A percentile compares a stretch with the other conserved stretches of the same genome.
Conservation (phyloP, 1,284 basidiomycete genomes). For the Ceraceosorus bombacis region DNA sequence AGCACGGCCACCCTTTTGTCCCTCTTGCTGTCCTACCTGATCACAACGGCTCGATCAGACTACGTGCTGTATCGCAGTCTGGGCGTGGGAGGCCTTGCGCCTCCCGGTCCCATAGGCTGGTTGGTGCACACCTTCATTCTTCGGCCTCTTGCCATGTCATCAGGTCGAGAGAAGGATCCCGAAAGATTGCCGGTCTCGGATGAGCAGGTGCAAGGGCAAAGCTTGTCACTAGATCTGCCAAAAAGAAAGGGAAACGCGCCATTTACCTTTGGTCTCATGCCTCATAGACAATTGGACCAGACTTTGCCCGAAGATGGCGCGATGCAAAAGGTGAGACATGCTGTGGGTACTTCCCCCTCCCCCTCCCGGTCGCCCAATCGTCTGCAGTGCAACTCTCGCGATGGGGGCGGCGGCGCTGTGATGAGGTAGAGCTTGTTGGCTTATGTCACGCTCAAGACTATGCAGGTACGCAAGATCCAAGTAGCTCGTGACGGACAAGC, state of each 20-base stretch:
- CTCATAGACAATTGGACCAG: constrained; percentile 10
- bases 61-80: constrained; percentile 9
- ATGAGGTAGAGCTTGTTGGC: too few relatives aligned
- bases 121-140: constrained; percentile 10
- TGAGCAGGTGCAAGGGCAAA: constrained; percentile 4
- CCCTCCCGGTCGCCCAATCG: too few relatives aligned
- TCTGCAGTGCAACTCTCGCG: too few relatives aligned
- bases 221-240: not conserved
- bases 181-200: constrained; percentile 7
- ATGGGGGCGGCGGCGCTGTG: too few relatives aligned
- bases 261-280: constrained; percentile 8
- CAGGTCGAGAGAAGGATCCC: not conserved
- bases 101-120: constrained; percentile 3
- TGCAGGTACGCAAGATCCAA: too few relatives aligned
- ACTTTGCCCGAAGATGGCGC: not conserved
- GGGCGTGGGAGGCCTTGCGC: constrained; percentile 9
- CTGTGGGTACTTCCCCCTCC: too few relatives aligned
- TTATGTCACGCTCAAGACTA: too few relatives aligned
- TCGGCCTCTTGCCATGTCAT: constrained; percentile 6
- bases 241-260: constrained; percentile 4
- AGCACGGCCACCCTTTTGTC: constrained; percentile 7
- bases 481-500: too few relatives aligned
- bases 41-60: constrained; percentile 5
- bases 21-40: constrained; percentile 5
- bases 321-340: too few relatives aligned